Base-by-base conservation (phyloP, 169 alveolate genomes). In the Cyclospora cayetanensis region DNA sequence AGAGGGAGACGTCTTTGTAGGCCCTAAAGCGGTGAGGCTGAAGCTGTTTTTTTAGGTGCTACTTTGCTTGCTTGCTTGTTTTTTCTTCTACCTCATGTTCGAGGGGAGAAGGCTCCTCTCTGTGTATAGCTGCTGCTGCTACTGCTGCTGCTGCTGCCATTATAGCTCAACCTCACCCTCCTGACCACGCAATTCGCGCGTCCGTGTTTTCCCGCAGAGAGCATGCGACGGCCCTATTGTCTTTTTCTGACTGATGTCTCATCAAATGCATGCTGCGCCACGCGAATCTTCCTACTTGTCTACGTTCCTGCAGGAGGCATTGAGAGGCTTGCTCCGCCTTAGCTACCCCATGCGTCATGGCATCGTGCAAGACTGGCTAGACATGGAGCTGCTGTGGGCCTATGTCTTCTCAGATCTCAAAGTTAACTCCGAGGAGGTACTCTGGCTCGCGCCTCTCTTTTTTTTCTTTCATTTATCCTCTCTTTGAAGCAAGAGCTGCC, bases 301-400 rank as follows among this genome's bases (percentile, higher is more conserved):
- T 22, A 5, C 29, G 0, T 18, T 12, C 70, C 72, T 37, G 12
- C 85, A 90, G 95, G 95, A 94, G 87, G 93, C 92, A 42, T 84
- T 83, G 37, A 79, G 96, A 65, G 98, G 97, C 22, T 93, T 96
- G 52, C 92, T 96, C 65, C 92, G 93, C n/a, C 90, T 97, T 43
- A 91, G 88, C 5, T 96, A 96, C 83, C 99, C 98, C 77, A 96
- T 97, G 93, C 91, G 92, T 86, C 97, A 95, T 76, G 98, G 93
- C 76, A 97, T 98, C 90, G 98, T 99, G 31, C 97, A 98, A 37
- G 97, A 99, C 95, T 99, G 99, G 99, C 99, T 98, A 68, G 99
- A 98, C 92, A 98, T 99, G 99, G 99, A 99, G 95, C 98, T 97
- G 94, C 97, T 99, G 86, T 98, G 99, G 99, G 99, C 98, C 91